Evolutionary conservation across 768 basidiomycete genomes (phyloP), one percentile per base, ranked within the genome.

Genomic region (Kwoniella sp.): DNA sequence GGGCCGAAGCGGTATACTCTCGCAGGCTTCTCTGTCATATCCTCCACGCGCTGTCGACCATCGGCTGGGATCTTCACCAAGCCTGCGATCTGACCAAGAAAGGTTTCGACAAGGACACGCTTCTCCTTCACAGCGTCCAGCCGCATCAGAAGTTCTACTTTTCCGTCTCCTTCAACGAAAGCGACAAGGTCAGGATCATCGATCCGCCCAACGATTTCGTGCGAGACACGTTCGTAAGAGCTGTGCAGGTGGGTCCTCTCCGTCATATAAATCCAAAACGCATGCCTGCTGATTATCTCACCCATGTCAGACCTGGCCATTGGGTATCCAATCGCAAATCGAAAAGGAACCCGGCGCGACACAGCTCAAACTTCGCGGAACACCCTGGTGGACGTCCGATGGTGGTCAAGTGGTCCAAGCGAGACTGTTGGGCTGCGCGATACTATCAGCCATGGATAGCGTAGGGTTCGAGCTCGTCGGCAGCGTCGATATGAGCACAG

Each of bases 131-230:
- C 38, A 34, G 58, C 12, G 65, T 58, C 15, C 57, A 56, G 12
- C 52, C 62, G 9, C 29, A 42, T 14, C 65, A 70, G 47, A 50
- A 60, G 17, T 58, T 49, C 27, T 68, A 71, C 54, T 71, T 71
- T 46, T 42, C 63, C 5, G 50, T 71, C 3, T 53, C 47, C 12
- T 71, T 73, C 53, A 67, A 71, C 41, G 65, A 73, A 47, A 47
- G 46, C n/a, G 69, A 73, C 40, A 69, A 69, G 58, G 59, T 73
- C 32, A 53, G 71, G 34, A 28, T 71, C 14, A 71, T 73, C 29
- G 66, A 69, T 37, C 55, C 64, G 19, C 67, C 65, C 3, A 50
- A 63, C 34, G 52, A 52, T 3, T 46, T 26, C 5, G 50, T 60
- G 0, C 60, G 52, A 42, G 39, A 61, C 20, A 62, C 67, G 5